Evolutionary conservation across 495 filamentous ascomycete species (phyloP).

Genomic region (Penicillium bovifimosum): DNA sequence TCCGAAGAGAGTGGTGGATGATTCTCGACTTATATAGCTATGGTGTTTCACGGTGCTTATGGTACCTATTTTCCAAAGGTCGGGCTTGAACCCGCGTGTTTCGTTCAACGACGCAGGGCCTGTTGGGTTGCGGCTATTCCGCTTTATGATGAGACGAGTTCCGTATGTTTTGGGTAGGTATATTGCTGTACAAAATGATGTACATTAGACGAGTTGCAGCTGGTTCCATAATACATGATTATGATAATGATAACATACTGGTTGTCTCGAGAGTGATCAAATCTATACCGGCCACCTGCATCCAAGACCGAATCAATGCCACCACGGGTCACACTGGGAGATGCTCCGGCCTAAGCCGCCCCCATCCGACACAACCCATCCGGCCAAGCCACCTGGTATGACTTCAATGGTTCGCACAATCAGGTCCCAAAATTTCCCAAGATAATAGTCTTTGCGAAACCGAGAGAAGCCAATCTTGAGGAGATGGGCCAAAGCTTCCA

Average conservation of each 20-base stretch:
- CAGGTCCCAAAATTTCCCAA: slow-evolving; percentile 3
- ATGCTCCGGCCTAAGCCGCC: neutral
- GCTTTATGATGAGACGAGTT: neutral
- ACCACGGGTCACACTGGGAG: neutral
- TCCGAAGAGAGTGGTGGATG: neutral
- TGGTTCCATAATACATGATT: too few species aligned
- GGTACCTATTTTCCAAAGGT: neutral
- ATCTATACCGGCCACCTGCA: neutral
- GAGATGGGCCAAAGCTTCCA: slow-evolving; percentile 1
- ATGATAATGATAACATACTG: neutral
- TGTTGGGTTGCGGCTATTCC: neutral
- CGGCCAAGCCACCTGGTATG: slow-evolving; percentile 4
- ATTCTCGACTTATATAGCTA: neutral
- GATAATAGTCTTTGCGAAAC: neutral
- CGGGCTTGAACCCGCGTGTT: neutral
- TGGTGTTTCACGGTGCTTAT: neutral
- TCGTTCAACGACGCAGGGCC: neutral
- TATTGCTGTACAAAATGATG: neutral
- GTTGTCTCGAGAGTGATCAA: neutral
- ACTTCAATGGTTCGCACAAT: slow-evolving; percentile 1
- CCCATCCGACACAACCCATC: neutral
- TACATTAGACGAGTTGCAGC: too few species aligned
- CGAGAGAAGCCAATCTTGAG: slow-evolving; percentile 8
- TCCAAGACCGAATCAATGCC: neutral
- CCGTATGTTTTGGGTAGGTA: neutral